Base-by-base conservation (phyloP, 192 early-diverging fungal species). In the Helicostylum pulchrum region DNA sequence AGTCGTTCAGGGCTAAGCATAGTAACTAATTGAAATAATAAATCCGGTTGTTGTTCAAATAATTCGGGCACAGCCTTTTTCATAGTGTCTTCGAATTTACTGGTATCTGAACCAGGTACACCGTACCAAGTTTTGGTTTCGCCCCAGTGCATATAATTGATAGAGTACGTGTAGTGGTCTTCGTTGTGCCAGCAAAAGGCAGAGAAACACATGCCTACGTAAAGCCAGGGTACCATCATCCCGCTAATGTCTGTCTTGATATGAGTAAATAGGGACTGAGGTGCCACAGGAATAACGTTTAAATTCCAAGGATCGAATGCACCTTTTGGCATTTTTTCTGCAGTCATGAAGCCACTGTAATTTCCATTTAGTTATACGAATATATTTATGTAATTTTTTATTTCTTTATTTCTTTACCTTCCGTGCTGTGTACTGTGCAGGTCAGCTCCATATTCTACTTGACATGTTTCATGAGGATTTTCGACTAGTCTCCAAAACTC, bases 81-180 rank as follows among this genome's bases (percentile, higher is more conserved):
- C 88, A 96, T 95, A 1, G 86, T 82, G 0, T 85, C 82, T 66
- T 98, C 96, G 65, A 98, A 97, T 67, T 80, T 80, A 47, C 77
- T 78, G 0, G 94, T 93, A 57, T 89, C 80, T 7, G 81, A 76
- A 0, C 88, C 90, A 2, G 96, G 95, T 21, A 98, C 87, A 14
- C 93, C 93, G 70, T 98, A 98, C 96, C 96, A 98, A 0, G 95
- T 98, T 78, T 98, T 98, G 45, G 95, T 93, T 66, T 94, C 95
- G 9, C 96, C 96, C 85, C 84, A 89, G 67, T 97, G 94, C 80
- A 88, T 87, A 78, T 98, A 98, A 77, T 98, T 98, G 80, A 96
- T 88, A 19, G 92, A 94, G 70, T 95, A 97, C 4, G 92, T 95
- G 73, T 90, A 95, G 74, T 97, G 95, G 73, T 98, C 96, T 76